Evolutionary conservation across 352 stramenopile genomes (phyloP), one percentile per base, ranked within the genome.

Genomic region (Phytophthora megakarya): DNA sequence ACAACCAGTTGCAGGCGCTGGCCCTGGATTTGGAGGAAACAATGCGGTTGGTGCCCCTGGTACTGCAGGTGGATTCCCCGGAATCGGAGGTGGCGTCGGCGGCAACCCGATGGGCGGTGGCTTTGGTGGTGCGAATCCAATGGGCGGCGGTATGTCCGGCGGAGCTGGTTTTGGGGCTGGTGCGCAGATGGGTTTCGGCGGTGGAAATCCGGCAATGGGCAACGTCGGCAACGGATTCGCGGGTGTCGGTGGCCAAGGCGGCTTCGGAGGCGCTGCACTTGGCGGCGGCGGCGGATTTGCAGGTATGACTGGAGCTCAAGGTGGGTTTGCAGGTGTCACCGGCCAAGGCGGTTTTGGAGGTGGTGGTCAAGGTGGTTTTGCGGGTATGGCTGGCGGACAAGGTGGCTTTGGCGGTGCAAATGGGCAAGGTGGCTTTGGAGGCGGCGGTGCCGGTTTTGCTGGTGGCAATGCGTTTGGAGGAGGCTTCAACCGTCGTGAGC

Each of bases 401-500:
- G 3, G 25, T 6, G 60, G 50, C 19, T 52, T 67, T 56, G 42
- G 28, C 50, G 22, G 47, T 40, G 38, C n/a, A n/a, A n/a, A 15
- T 49, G 57, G 18, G 21, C 13, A 12, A 19, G 48, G 48, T 43
- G 45, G 45, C 45, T n/a, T n/a, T n/a, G n/a, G n/a, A n/a, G n/a
- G n/a, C n/a, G n/a, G n/a, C n/a, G n/a, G n/a, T n/a, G n/a, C n/a
- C n/a, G n/a, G n/a, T n/a, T n/a, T n/a, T n/a, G n/a, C n/a, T n/a
- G 50, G 35, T 32, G 46, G 48, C 39, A 66, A 54, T 39, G 30
- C 30, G 7, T 46, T 61, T 40, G 48, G 58, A 37, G 40, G 39
- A 46, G 30, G 55, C 15, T 66, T 66, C n/a, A 66, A 53, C 35
- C 58, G 58, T 26, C 58, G 46, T 22, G 44, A 63, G 44, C 44